phyloP scores from a whole-genome alignment of 257 asterid species.

The Jasminum sambac region DNA sequence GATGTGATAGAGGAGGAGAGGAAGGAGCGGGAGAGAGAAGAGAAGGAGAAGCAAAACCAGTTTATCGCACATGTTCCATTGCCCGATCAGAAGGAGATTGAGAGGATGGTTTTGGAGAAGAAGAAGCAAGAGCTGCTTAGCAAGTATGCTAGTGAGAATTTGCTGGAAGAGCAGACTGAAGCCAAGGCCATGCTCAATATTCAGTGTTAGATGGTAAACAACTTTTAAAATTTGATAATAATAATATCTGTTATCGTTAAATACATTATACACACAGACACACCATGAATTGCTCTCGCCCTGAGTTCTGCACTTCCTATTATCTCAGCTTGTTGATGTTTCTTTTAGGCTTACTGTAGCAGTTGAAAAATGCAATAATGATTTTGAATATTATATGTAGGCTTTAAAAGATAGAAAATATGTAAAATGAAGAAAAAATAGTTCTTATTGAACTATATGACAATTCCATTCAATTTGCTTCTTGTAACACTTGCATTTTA shows the following conservation, averaged over 20 bases:
- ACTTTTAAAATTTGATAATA: background rate
- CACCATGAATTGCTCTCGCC: background rate
- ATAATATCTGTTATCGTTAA: background rate
- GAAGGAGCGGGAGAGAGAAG: slow-evolving; percentile 64
- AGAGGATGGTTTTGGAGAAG: slow-evolving; percentile 81
- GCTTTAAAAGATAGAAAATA: background rate
- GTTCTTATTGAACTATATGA: background rate
- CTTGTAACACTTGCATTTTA: background rate
- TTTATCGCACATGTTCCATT: slow-evolving; percentile 88
- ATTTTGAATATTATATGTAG: slow-evolving; percentile 1
- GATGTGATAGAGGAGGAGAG: slow-evolving; percentile 91
- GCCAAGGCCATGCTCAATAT: slow-evolving; percentile 87
- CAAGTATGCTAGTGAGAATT: slow-evolving; percentile 76
- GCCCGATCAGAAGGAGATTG: slow-evolving; percentile 89
- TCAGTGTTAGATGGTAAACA: slow-evolving; percentile 46
- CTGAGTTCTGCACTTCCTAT: background rate
- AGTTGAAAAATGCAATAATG: background rate
- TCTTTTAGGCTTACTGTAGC: background rate
- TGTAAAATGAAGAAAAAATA: too few species aligned
- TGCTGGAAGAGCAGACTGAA: slow-evolving; percentile 68
- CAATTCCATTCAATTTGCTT: background rate
- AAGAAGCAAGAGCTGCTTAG: slow-evolving; percentile 83
- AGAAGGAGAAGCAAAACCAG: slow-evolving; percentile 65
- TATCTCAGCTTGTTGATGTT: background rate
- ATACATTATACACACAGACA: background rate